Base-by-base conservation (phyloP, 345 rosid genomes). In the Arabidopsis thaliana region DNA sequence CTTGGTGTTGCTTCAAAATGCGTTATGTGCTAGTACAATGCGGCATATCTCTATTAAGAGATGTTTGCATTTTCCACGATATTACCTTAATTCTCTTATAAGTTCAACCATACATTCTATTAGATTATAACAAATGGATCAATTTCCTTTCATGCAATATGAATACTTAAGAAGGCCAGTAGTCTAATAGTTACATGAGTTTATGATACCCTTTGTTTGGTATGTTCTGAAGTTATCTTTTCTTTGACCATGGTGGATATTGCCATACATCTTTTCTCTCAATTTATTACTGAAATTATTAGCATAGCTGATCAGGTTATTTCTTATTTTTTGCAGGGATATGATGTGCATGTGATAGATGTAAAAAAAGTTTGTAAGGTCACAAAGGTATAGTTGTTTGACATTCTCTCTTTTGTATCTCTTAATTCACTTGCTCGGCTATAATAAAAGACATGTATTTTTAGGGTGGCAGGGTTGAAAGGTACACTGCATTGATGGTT, bases 351-450 rank as follows among this genome's bases (percentile, higher is more conserved):
- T 79, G 67, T 88, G 77, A 91, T 94, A 70, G 91, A 87, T 71
- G 89, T 94, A 33, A 94, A 94, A 72, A 87, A 93, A 82, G 91
- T 97, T 66, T 86, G 92, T 46, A 91, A 91, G 84, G 96, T 90
- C 74, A 92, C 97, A 32, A 92, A 95, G 99, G 97, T 95, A 86
- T 68, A 34, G 69, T 42, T 25, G 38, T 67, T 45, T 44, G 11
- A 57, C 67, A 69, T 63, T 77, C 13, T 41, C 40, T 65, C 70
- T 51, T 68, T 14, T 45, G 33, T 20, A 53, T 59, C 23, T 59
- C 34, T 76, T 14, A 44, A 9, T 42, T 34, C 38, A 50, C 42
- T 50, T 49, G 50, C 45, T 65, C 59, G 76, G 57, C n/a, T 24
- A 61, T 79, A 49, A 65, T 20, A 71, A 34, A 65, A 64, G n/a